Conservation (phyloP, 441 rosid genomes). For the Eugenia klotzschiana region DNA sequence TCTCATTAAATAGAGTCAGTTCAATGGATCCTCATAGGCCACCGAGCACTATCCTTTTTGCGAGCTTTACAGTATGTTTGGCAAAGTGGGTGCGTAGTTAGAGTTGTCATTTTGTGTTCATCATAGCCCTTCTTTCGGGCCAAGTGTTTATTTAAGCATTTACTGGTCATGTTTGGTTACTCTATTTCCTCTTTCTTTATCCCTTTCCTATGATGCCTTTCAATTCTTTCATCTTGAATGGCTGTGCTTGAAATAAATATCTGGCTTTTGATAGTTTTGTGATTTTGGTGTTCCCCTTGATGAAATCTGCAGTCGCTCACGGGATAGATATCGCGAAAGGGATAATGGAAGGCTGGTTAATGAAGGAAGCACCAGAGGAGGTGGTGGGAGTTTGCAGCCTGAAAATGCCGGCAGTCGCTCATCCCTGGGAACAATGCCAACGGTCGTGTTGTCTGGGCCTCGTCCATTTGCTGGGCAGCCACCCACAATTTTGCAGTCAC, state of each 20-base stretch:
- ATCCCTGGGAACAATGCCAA: conserved; percentile 18
- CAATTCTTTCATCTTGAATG: neutral
- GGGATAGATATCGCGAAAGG: conserved; percentile 72
- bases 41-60: neutral
- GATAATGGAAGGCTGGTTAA: conserved; percentile 47
- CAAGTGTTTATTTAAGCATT: neutral
- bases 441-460: conserved; percentile 45
- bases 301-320: conserved; percentile 31
- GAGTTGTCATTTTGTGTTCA: neutral
- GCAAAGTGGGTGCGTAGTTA: neutral
- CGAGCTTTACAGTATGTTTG: neutral
- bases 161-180: neutral
- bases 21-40: neutral
- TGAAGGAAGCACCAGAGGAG: conserved; percentile 38
- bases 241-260: neutral
- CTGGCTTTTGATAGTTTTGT: neutral
- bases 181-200: neutral
- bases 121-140: neutral
- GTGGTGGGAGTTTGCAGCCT: conserved; percentile 23
- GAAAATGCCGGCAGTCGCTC: conserved; percentile 23
- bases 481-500: conserved; percentile 60
- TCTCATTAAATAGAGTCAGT: neutral
- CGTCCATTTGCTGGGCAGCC: conserved; percentile 52
- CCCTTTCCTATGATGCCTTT: neutral
- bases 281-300: neutral